Evolutionary conservation across 208 protist genomes (phyloP).

Genomic region (Trypanosoma theileri): DNA sequence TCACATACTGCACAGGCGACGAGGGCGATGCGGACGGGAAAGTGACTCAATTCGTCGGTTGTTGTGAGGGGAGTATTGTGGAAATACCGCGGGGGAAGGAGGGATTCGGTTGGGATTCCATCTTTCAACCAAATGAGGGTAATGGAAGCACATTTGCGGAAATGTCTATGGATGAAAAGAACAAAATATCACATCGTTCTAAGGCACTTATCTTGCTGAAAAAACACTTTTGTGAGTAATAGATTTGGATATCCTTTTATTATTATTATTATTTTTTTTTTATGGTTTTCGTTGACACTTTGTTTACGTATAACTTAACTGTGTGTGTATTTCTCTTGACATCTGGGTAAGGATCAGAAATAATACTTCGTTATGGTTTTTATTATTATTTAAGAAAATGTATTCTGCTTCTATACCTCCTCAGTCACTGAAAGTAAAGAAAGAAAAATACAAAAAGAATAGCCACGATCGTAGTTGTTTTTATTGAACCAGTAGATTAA

Average conservation of each 20-base stretch:
- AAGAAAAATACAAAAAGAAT: too few relatives aligned
- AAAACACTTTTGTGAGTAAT: constrained; percentile 33
- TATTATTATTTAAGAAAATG: too few relatives aligned
- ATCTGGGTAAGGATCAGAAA: too few relatives aligned
- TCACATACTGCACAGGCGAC: constrained; percentile 36
- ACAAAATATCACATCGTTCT: constrained; percentile 94
- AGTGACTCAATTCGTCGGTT: constrained; percentile 70
- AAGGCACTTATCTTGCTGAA: constrained; percentile 62
- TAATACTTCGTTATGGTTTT: too few relatives aligned
- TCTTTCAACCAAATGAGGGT: constrained; percentile 92
- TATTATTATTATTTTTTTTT: constrained; percentile 10
- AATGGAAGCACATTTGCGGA: constrained; percentile 88
- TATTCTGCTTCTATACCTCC: too few relatives aligned
- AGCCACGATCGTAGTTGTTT: too few relatives aligned
- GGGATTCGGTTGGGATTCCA: constrained; percentile 95
- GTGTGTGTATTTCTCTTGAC: too few relatives aligned
- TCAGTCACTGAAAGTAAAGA: too few relatives aligned
- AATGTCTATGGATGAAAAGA: constrained; percentile 90
- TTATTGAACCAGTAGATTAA: too few relatives aligned
- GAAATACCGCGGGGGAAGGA: constrained; percentile 59
- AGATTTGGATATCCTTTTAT: constrained; percentile 3
- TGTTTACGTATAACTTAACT: too few relatives aligned
- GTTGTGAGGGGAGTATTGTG: constrained; percentile 66
- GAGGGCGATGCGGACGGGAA: not conserved
- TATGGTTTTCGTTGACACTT: not conserved